Conservation (phyloP, 1,139 yeast genomes). For the Yamadazyma sp. region DNA sequence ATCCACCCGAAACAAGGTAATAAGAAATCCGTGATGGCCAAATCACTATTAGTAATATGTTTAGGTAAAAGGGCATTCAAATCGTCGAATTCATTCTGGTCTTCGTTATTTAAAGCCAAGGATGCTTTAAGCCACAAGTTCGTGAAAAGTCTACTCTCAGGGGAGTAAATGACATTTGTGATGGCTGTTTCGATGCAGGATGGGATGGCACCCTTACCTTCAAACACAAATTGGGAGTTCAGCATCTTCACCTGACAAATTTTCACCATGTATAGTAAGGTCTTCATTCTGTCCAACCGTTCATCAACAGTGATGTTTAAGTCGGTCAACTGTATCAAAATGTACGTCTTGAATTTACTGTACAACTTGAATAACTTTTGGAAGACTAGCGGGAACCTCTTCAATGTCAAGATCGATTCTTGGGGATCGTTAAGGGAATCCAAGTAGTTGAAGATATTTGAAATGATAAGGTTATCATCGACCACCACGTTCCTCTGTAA, state of each 20-base stretch:
- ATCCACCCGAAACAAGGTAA: constrained; percentile 83
- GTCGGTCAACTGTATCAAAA: constrained; percentile 64
- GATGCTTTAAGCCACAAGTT: constrained; percentile 66
- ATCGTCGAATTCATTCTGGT: constrained; percentile 26
- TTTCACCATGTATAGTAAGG: constrained; percentile 66
- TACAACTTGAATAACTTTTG: constrained; percentile 68
- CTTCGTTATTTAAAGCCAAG: constrained; percentile 18
- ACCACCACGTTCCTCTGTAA: constrained; percentile 38
- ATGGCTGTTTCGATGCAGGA: constrained; percentile 85
- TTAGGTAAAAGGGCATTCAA: constrained; percentile 38
- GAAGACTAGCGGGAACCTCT: constrained; percentile 68
- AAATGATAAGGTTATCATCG: constrained; percentile 61
- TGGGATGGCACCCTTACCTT: constrained; percentile 55
- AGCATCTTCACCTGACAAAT: constrained; percentile 71
- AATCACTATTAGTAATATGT: constrained; percentile 26
- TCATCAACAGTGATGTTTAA: constrained; percentile 52
- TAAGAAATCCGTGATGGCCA: constrained; percentile 37
- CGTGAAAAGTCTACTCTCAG: constrained; percentile 73
- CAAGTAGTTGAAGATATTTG: constrained; percentile 72
- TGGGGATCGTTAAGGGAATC: constrained; percentile 52
- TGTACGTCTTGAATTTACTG: constrained; percentile 61
- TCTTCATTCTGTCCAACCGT: constrained; percentile 69
- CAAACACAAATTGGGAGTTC: constrained; percentile 56
- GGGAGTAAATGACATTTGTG: constrained; percentile 71
- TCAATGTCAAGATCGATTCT: constrained; percentile 44